Evolutionary conservation across 2,329 filamentous ascomycete species (phyloP).

Genomic region (Stachybotrys elegans): DNA sequence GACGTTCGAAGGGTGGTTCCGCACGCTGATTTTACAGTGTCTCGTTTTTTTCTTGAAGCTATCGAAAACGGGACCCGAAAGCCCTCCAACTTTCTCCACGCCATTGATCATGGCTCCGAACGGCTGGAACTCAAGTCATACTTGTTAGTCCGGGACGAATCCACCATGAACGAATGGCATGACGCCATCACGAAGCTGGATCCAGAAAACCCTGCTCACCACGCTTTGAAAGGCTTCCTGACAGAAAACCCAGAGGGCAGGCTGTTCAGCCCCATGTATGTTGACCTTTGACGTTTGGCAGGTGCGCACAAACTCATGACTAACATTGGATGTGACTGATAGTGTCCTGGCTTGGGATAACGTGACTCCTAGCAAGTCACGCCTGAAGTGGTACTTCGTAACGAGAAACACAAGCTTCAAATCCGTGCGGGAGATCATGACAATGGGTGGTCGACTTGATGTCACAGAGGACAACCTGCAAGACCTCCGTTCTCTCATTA

Average conservation of each 20-base stretch:
- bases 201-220: neutral
- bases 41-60: neutral
- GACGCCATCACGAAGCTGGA: neutral
- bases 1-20: neutral
- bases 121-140: conserved; percentile 2
- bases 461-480: conserved; percentile 1
- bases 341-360: conserved; percentile 5
- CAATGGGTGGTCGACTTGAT: conserved; percentile 2
- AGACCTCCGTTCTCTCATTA: conserved; percentile 3
- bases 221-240: neutral
- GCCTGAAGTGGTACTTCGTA: conserved; percentile 7
- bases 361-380: conserved; percentile 4
- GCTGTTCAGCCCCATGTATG: neutral
- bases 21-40: neutral
- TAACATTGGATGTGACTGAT: neutral
- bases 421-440: conserved; percentile 5
- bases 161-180: neutral
- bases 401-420: conserved; percentile 3
- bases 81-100: neutral
- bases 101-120: neutral
- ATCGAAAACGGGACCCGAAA: neutral
- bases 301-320: neutral
- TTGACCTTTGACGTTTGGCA: neutral
- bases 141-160: conserved; percentile 1
- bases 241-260: neutral